Base-by-base conservation (phyloP, 345 rosid genomes). In the Aethionema arabicum region DNA sequence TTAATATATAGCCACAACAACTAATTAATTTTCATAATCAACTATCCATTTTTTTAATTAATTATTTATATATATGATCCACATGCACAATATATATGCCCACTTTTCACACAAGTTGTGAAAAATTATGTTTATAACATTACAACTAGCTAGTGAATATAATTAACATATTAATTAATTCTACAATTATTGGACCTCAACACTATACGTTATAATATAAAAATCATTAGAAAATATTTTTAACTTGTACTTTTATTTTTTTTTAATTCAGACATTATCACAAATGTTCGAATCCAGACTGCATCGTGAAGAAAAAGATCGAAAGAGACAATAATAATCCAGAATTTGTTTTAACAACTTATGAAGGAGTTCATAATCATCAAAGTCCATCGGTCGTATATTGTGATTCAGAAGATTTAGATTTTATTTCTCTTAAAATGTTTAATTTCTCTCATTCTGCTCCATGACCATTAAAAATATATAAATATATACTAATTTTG, bases 241-340 rank as follows among this genome's bases (percentile, higher is more conserved):
- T 21, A 21, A 1, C 27, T 21, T 21, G 2, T 21, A 21, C 27
- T 21, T 21, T 21, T 56, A 36, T 16, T 49, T 21, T 48, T 32
- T 55, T 49, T 67, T 21, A 36, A 61, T 21, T 21, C 62, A 91
- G 97, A 88, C 91, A 93, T 38, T 93, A 93, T 33, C 87, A 80
- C 43, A 85, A 58, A 65, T 93, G 99, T 59, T 83, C 88, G 0
- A 61, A 67, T 8, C 88, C 84, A 33, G 81, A 86, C 8, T 93
- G 99, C 65, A 74, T 77, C 0, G 96, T 93, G 54, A 90, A 93
- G 85, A 93, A 92, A 79, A 75, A 86, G 76, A 85, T 83, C 11
- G 96, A 90, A 52, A 81, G 85, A 67, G 99, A 93, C n/a, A 73
- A 33, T 3, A 84, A 66, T 1, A 85, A 93, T 69, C 72, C 79